phyloP scores from a whole-genome alignment of 2,329 filamentous ascomycete genomes.

The Hymenoscyphus scutula region DNA sequence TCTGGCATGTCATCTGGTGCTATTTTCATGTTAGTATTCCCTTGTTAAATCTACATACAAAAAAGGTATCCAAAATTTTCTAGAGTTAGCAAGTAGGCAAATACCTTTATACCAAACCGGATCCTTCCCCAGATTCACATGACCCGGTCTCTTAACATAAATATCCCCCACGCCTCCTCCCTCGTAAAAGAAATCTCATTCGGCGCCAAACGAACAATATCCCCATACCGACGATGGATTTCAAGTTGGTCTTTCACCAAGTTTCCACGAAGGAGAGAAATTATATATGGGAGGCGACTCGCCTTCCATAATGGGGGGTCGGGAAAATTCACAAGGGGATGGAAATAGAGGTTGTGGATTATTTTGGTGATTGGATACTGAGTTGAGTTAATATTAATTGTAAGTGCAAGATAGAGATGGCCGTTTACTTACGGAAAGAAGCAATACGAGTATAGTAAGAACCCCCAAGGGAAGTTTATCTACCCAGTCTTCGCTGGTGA shows the following conservation, averaged over 20 bases:
- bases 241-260: constrained; percentile 7
- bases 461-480: neutral
- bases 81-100: too few relatives aligned
- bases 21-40: neutral
- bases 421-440: neutral
- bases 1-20: constrained; percentile 5
- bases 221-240: constrained; percentile 30
- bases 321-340: constrained; percentile 32
- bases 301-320: constrained; percentile 27
- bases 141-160: neutral
- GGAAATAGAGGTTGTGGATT: constrained; percentile 30
- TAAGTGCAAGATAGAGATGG: neutral
- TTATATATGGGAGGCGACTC: constrained; percentile 1
- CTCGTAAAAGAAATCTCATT: constrained; percentile 34
- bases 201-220: constrained; percentile 31
- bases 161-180: constrained; percentile 4
- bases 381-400: neutral
- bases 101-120: neutral
- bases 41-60: neutral
- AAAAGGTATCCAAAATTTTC: too few relatives aligned
- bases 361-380: neutral
- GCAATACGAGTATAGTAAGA: neutral
- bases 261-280: constrained; percentile 8
- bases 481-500: neutral
- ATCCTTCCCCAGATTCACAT: neutral